Base-by-base conservation (phyloP, 257 asterid genomes). In the Przewalskia tangutica region DNA sequence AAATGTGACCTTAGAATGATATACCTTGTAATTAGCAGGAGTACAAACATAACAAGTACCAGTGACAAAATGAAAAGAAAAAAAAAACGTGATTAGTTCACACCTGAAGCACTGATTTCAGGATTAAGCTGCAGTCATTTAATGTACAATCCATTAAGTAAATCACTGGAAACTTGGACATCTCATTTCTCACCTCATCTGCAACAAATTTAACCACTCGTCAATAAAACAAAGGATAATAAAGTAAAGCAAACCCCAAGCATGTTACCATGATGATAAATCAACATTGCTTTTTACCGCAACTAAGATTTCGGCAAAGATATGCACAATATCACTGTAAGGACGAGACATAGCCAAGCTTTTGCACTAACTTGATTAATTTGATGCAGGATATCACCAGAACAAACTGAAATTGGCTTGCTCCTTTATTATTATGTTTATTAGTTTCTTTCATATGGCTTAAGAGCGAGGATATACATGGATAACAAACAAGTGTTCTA, bases 121-220 rank as follows among this genome's bases (percentile, higher is more conserved):
- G 82, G 86, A 94, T 88, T 81, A 83, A 86, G 87, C 95, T 85
- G 88, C 99, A 95, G 91, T 95, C 99, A 54, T 95, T 95, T 70
- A 53, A 86, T 56, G 93, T 88, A 90, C 99, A 95, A 85, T 95
- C 98, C 97, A 95, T 95, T 91, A 90, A 86, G 88, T 91, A 95
- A 81, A 95, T 88, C 50, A 88, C 89, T 7, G 99, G 99, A 86
- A 93, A 91, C 89, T 88, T 91, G 88, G 83, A 70, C 36, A 50
- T 20, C 20, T 20, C 87, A 88, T 84, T 90, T 62, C 71, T 85
- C 84, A 40, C 84, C 75, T 84, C 82, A 87, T 88, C 97, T 92
- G 98, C 90, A 84, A 90, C 83, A 89, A 76, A 86, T 86, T 89
- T 85, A 86, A 88, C 87, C 83, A 81, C 85, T 32, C 81, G 86